Evolutionary conservation across 371 early-diverging fungal species (phyloP), one percentile per base, ranked within the genome.

Genomic region (Apophysomyces elegans): DNA sequence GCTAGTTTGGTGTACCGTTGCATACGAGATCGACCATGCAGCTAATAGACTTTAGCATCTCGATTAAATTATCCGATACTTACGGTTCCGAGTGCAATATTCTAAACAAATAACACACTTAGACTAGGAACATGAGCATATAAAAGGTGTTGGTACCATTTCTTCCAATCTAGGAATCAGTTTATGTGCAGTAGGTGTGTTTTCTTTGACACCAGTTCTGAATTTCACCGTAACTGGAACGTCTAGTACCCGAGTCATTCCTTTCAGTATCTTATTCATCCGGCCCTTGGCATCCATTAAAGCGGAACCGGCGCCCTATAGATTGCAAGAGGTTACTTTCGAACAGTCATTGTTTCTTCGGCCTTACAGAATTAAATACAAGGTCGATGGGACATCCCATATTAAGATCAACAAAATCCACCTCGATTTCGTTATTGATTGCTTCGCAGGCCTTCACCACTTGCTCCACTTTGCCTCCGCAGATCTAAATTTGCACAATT

Each of bases 341-440:
- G 6, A 18, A 38, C 2, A 3, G 13, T 7, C 9, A 0, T 12
- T 37, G 47, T 35, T 38, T 6, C 2, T 13, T n/a, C 7, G 43
- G 35, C 43, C 66, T 61, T 74, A 84, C 86, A 64, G 77, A 81
- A 43, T 91, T 88, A 64, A 81, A 94, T 9, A 96, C 89, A 32
- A 89, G 71, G 65, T 99, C 99, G 46, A 97, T 93, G 11, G 99
- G 99, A 73, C 99, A 99, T 0, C 99, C 98, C 84, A 94, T 79
- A 76, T 99, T 99, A 56, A 98, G 77, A 78, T 98, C 99, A 45
- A 98, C 89, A 76, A 99, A 99, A 71, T 99, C 98, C 18, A 96
- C 89, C 9, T 85, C 82, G 11, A 85, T 77, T 54, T 88, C 80
- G 12, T 84, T 71, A 59, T 87, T 84, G 65, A 98, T 80, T 18